Evolutionary conservation across 2,329 filamentous ascomycete species (phyloP), one percentile per base, ranked within the genome.

Genomic region (Fusarium sacchari): DNA sequence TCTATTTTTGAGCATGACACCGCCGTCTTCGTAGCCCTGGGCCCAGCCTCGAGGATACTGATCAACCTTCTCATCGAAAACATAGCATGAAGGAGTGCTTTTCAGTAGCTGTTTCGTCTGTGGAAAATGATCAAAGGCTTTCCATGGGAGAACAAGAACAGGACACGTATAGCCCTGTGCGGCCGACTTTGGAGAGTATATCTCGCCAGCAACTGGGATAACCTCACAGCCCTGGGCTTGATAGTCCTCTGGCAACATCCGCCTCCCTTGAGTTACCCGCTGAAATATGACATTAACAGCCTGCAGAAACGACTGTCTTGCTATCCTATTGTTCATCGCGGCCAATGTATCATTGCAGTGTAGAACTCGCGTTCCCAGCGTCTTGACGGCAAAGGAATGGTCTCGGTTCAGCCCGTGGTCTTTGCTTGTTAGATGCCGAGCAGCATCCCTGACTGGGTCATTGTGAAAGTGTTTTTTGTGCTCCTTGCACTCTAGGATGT

Each of bases 401-500:
- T 6, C 20, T 8, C 32, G 22, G 0, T 5, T 20, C 9, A 37
- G 0, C 13, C 24, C 42, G 0, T 59, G 56, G 20, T 20, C 22
- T 7, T 14, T 17, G 0, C 28, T 2, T 0, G 13, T 34, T 0
- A 73, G 53, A 26, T 73, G 71, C 6, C 17, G 30, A 2, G 32
- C 5, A 18, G 69, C 69, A 0, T 12, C 52, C 7, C 12, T 9
- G 2, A 72, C 13, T 1, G 69, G 69, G 20, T 40, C 14, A 20
- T 53, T 43, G 7, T 5, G 10, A 9, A 69, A 73, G 1, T 58
- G 55, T 11, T n/a, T 61, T 1, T 40, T 10, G n/a, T 72, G 69
- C 6, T 69, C 37, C 0, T 32, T 37, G 9, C 71, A 73, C 30
- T 62, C 56, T 1, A 73, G 12, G 12, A 72, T 72, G 5, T 73